Conservation (phyloP, 1,139 yeast genomes). For the Pichia sp. region DNA sequence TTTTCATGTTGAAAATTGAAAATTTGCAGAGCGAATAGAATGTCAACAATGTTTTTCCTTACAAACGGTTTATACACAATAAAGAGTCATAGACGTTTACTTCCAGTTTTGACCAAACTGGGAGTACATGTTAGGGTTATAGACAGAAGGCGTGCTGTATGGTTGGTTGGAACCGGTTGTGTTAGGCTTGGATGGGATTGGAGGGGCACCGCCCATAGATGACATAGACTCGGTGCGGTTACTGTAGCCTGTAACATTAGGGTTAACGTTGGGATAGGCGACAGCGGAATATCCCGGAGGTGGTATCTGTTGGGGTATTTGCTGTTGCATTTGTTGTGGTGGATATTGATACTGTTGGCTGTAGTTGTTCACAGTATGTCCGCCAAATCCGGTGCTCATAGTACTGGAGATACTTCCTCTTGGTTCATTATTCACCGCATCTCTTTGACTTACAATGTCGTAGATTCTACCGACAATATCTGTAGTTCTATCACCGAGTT, state of each 20-base stretch:
- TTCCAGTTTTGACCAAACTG: constrained; percentile 34
- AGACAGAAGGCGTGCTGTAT: constrained; percentile 45
- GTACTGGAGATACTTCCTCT: constrained; percentile 4
- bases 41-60: no score
- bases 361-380: constrained; percentile 12
- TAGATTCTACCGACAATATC: constrained; percentile 39
- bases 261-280: constrained; percentile 5
- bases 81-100: not conserved
- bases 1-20: not conserved
- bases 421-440: not conserved
- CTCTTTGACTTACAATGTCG: constrained; percentile 36
- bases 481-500: constrained; percentile 46
- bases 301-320: constrained; percentile 4
- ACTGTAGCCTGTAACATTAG: not conserved
- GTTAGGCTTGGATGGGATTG: constrained; percentile 28
- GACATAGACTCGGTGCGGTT: constrained; percentile 4
- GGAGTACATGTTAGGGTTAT: constrained; percentile 43
- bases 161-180: constrained; percentile 25
- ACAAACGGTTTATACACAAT: no score
- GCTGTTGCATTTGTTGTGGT: constrained; percentile 1
- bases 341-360: constrained; percentile 2
- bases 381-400: constrained; percentile 12
- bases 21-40: not conserved
- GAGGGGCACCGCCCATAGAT: constrained; percentile 20
- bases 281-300: constrained; percentile 14